Base-by-base conservation (phyloP, 2,329 filamentous ascomycete genomes). In the Albophoma yamanashiensis region DNA sequence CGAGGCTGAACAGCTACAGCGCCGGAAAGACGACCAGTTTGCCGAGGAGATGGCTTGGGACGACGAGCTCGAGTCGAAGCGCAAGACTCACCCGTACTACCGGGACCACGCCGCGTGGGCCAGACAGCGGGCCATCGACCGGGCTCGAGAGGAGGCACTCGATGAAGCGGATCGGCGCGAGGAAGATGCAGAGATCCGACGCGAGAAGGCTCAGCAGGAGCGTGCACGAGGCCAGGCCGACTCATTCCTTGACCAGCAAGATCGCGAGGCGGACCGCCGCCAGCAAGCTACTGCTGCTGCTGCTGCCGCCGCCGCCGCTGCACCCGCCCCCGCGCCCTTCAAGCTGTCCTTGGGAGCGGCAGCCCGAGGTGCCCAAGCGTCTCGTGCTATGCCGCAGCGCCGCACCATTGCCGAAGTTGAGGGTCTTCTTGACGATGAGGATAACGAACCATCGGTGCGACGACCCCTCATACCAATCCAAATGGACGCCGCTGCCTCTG, bases 371-470 rank as follows among this genome's bases (percentile, higher is more conserved):
- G 81, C 81, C 0, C 81, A 84, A 57, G 82, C 82, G 0, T 82
- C 83, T 61, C 78, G 80, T 47, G 76, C 76, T 0, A 79, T 80
- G 17, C 77, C 83, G 0, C 79, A 83, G 61, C 84, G 90, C 62
- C 88, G 92, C 62, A 96, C 91, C 0, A 88, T 96, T 63, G 92
- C 92, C 60, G 94, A 99, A 71, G 91, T 99, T 59, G 94, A 97
- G 78, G 91, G 91, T 39, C 80, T 99, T 0, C 80, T 99, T 64
- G 94, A 97, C 75, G 92, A 97, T 73, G 94, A 97, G 73, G 94
- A 97, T 70, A 89, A 94, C 63, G 84, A 89, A 57, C 78, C 81
- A 57, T 82, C 82, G 27, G 83, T 84, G 6, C 90, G 88, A 74
- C 85, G 91, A 9, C 88, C 87, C 61, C 86, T 96, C 58, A 82